Conservation (phyloP, 2,329 filamentous ascomycete species). For the Nemania abortiva region DNA sequence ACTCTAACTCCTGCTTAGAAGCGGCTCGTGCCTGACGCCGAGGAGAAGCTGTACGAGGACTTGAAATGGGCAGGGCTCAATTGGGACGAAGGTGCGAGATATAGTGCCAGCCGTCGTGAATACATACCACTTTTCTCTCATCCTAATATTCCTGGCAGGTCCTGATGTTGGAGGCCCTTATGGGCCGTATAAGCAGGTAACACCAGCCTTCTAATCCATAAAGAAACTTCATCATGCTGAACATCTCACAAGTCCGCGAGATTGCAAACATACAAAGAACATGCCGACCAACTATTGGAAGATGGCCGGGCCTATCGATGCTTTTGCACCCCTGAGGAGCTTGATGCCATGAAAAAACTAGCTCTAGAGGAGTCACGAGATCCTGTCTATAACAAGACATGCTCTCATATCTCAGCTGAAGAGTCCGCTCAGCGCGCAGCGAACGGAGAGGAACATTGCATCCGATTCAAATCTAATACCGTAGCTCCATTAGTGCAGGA, state of each 20-base stretch:
- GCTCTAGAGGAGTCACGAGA: conserved; percentile 65
- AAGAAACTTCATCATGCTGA: conserved; percentile 9
- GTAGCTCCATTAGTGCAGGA: conserved; percentile 77
- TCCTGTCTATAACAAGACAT: conserved; percentile 72
- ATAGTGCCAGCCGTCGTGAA: background rate
- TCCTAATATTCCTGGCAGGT: conserved; percentile 60
- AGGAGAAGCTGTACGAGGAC: conserved; percentile 81
- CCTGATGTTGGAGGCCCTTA: conserved; percentile 84
- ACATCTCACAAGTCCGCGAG: conserved; percentile 75
- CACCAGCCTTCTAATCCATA: background rate
- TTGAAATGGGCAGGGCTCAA: conserved; percentile 87
- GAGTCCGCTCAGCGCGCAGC: conserved; percentile 79
- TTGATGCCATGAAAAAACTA: conserved; percentile 74
- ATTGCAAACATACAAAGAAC: conserved; percentile 75
- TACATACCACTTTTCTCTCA: conserved; percentile 7
- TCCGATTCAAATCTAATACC: conserved; percentile 78
- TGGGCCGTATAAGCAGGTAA: conserved; percentile 87
- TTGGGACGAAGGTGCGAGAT: conserved; percentile 85
- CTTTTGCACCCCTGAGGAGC: conserved; percentile 83
- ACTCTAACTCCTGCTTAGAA: conserved; percentile 64
- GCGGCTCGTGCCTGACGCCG: conserved; percentile 83
- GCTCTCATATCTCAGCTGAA: conserved; percentile 72
- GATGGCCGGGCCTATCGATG: conserved; percentile 87
- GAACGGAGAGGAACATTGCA: conserved; percentile 77
- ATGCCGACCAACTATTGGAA: conserved; percentile 76